phyloP scores from a whole-genome alignment of 129 eudicot species.

The Arctium minus region DNA sequence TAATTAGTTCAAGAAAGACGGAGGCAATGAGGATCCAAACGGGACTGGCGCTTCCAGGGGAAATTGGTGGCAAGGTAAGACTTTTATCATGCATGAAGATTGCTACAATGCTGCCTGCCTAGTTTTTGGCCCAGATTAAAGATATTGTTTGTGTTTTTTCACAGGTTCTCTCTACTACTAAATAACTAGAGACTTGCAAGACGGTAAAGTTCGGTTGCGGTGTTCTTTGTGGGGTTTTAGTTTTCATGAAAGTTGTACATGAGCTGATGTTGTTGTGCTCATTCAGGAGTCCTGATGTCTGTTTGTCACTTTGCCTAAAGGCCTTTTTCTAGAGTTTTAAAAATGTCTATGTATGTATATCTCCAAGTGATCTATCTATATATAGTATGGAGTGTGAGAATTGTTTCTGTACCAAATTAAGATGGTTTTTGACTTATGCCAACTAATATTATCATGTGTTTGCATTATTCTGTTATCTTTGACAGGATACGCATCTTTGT shows the following conservation, averaged over 20 bases:
- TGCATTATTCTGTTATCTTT: conserved; percentile 4
- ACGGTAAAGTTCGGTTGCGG: not conserved
- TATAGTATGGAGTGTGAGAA: conserved; percentile 16
- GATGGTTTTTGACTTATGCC: conserved; percentile 13
- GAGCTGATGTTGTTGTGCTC: conserved; percentile 1
- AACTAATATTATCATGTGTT: not conserved
- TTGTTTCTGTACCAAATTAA: conserved; percentile 18
- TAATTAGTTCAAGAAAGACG: conserved; percentile 64
- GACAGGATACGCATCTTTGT: not conserved
- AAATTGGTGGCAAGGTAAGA: conserved; percentile 93
- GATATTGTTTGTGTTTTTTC: not conserved
- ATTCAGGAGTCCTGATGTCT: not conserved
- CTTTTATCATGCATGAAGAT: not conserved
- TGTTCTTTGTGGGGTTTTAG: not conserved
- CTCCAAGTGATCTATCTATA: not conserved
- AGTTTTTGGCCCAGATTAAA: not conserved
- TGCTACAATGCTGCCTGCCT: not conserved
- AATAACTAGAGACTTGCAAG: conserved; percentile 7
- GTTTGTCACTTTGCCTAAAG: conserved; percentile 11
- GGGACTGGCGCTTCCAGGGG: conserved; percentile 71
- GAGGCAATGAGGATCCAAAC: conserved; percentile 44
- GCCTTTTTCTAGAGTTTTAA: not conserved
- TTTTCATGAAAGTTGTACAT: not conserved
- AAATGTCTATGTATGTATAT: not conserved
- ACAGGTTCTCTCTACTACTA: conserved; percentile 80